These are phyloP conservation scores for Balansia obtecta DNA, from an alignment of 2,329 filamentous ascomycete genomes.

Conservation along the genomic window DNA sequence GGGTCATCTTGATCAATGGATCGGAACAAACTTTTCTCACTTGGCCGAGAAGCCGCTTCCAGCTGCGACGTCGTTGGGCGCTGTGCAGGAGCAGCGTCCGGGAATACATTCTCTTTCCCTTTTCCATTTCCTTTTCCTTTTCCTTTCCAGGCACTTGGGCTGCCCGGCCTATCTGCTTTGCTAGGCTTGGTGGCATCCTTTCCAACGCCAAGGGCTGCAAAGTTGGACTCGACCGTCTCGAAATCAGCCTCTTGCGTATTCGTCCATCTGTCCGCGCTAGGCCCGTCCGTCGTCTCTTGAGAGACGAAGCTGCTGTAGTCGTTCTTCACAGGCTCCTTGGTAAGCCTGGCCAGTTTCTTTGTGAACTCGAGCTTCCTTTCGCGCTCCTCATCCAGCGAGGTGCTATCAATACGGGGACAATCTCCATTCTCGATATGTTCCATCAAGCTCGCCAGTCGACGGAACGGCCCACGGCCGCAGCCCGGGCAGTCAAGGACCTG, in stretches of 20 bases:
- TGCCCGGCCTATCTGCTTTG: background rate
- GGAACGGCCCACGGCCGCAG: conserved; percentile 26
- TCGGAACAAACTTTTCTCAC: conserved; percentile 5
- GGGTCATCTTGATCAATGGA: conserved; percentile 30
- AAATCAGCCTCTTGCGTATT: background rate
- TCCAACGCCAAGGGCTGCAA: background rate
- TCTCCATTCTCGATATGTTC: conserved; percentile 30
- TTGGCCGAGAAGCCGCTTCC: conserved; percentile 7
- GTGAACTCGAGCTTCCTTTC: conserved; percentile 25
- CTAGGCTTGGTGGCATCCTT: background rate
- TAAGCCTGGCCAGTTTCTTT: conserved; percentile 15
- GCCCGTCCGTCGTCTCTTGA: background rate
- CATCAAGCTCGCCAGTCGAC: conserved; percentile 25
- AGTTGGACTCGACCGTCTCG: background rate
- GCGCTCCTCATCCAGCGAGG: conserved; percentile 21
- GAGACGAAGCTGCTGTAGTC: conserved; percentile 17
- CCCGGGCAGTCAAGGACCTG: conserved; percentile 35
- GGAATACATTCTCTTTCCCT: background rate
- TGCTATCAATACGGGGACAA: conserved; percentile 24
- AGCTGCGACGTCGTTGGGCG: conserved; percentile 12
- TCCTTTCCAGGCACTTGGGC: background rate
- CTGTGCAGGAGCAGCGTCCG: conserved; percentile 9
- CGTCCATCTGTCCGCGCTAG: background rate
- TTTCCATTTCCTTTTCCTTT: background rate
- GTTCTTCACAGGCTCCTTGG: conserved; percentile 15